Evolutionary conservation across 345 rosid species (phyloP), one percentile per base, ranked within the genome.

Genomic region (Ceriops zippeliana): DNA sequence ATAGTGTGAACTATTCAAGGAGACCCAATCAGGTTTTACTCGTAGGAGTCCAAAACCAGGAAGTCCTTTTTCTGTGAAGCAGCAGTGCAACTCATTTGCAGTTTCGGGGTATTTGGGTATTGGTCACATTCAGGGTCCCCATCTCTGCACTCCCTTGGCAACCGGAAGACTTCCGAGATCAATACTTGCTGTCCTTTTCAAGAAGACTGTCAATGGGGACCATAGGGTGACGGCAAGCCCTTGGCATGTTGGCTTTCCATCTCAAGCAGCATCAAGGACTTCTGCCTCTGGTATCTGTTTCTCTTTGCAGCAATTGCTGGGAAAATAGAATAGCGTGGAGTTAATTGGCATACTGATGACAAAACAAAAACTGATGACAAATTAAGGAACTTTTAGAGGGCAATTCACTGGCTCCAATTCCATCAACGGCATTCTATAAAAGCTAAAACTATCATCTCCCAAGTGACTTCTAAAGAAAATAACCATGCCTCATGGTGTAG

Each of bases 181-280:
- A 60, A 11, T 61, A 19, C 42, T 78, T 57, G 15, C 34, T 76
- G 19, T 70, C 37, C 72, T 64, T 64, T 28, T 56, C 27, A 27
- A 22, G n/a, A 58, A 35, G 51, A 35, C 49, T 68, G 70, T 80
- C 83, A 89, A 53, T 72, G 84, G 51, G 90, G 86, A 81, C 86
- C 86, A 11, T 81, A 77, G 19, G 95, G 93, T 1, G 98, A 85
- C 17, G 96, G 83, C 78, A 91, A 73, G 70, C 89, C 98, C 83
- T 96, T 92, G 0, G 97, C 98, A 8, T 96, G 99, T 66, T 96
- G 96, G 79, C 98, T 87, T 83, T 92, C 98, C 99, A 87, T 89
- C 84, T 96, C 98, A 10, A 92, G 87, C 74, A 78, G 84, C 99
- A 96, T 91, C 75, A 96, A 56, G 7, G 99, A 96, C 73, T 96